Base-by-base conservation (phyloP, 2,329 filamentous ascomycete species). In the Myriosclerotinia scirpicola region DNA sequence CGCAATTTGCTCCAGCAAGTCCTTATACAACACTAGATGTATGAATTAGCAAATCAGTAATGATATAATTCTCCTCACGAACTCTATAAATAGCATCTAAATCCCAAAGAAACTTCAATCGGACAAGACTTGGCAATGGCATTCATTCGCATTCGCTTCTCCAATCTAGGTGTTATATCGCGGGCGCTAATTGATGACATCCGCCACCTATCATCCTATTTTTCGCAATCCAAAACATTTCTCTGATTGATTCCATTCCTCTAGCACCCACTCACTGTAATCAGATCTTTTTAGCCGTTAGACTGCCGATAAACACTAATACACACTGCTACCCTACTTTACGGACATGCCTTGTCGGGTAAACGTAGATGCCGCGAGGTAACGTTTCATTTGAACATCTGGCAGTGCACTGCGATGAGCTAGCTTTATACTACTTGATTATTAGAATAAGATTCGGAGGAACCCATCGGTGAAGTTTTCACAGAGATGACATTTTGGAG, bases 171-270 rank as follows among this genome's bases (percentile, higher is more conserved):
- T 52, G 14, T 3, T 2, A 15, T 52, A 7, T 30, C 54, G 38
- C 64, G 64, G 64, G 42, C 54, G 64, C 64, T 65, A 65, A 61
- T 22, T 44, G 40, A 50, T 65, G 46, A 61, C 64, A 65, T 61
- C 64, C 64, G 64, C 42, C 20, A 38, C n/a, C 38, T 48, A 59
- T 48, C 56, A 54, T 30, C 17, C 30, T 20, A 9, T 54, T 30
- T 30, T 53, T 40, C 34, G 34, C 60, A 40, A 54, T 54, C n/a
- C 44, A 11, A 61, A 48, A 50, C 34, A 50, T 50, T 20, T 50
- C 58, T 61, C 34, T 26, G 58, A 38, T 50, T 38, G 11, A 9
- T 61, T 61, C 58, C 58, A 61, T 61, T n/a, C 34, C 46, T 61
- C 9, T 61, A n/a, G 58, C 20, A 61, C n/a, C 44, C 44, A 60